Conservation (phyloP, 1,139 yeast genomes). For the Magnusiomyces sp. region DNA sequence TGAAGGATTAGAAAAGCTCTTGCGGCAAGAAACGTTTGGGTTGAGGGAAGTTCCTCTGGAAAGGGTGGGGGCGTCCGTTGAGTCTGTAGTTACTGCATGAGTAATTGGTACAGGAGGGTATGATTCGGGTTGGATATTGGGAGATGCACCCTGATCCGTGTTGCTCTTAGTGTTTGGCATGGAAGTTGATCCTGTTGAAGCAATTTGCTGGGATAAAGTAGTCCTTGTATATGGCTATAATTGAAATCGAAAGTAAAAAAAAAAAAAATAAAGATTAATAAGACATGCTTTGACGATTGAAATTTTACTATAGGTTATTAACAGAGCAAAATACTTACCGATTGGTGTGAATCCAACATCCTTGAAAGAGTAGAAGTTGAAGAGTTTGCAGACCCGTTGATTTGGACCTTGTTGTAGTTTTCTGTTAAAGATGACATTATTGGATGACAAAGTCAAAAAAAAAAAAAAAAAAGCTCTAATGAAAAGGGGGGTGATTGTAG, state of each 20-base stretch:
- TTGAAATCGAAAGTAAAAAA: too few relatives aligned
- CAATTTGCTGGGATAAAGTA: too few relatives aligned
- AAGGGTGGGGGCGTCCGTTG: not conserved
- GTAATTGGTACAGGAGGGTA: not conserved
- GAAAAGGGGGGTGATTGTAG: too few relatives aligned
- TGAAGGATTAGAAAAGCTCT: not conserved
- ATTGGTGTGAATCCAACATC: not conserved
- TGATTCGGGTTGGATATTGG: too few relatives aligned
- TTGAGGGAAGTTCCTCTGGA: not conserved
- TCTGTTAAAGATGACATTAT: not conserved
- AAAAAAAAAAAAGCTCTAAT: too few relatives aligned
- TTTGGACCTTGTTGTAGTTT: not conserved
- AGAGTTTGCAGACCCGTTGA: not conserved
- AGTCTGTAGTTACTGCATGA: constrained; percentile 3
- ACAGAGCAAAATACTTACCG: not conserved
- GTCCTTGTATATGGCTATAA: too few relatives aligned
- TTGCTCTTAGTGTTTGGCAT: too few relatives aligned
- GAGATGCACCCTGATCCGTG: too few relatives aligned
- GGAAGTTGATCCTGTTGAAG: too few relatives aligned
- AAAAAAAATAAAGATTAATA: too few relatives aligned
- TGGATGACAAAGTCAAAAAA: not conserved
- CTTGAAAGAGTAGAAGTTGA: constrained; percentile 1
- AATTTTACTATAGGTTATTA: not conserved
- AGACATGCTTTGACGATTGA: too few relatives aligned
- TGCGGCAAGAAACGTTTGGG: not conserved